Percentiles rank a stretch among this genome's conserved stretches.
Conservation (phyloP, 148 eudicot species). For the Amaranthus palmeri region DNA sequence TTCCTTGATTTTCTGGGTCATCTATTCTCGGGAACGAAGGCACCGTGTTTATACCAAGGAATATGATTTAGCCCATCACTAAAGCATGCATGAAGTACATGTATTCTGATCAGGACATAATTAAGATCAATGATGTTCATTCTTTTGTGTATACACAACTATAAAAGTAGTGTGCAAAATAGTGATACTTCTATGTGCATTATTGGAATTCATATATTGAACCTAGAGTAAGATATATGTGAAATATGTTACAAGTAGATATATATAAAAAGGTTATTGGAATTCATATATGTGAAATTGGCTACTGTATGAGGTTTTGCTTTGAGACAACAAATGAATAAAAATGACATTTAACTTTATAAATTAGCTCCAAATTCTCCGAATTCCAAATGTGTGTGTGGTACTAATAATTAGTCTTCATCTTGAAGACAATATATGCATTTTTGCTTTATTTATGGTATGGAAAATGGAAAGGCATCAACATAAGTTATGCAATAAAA, state of each 20-base stretch:
- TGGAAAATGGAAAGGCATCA: no score
- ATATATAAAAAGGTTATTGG: not conserved
- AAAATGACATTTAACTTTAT: not conserved
- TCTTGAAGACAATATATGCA: no score
- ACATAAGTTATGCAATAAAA: no score
- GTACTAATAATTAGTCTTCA: no score
- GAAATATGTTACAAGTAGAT: slow-evolving; percentile 5
- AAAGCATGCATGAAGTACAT: not conserved
- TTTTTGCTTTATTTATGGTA: no score
- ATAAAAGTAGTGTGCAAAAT: not conserved
- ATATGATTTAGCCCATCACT: slow-evolving; percentile 12
- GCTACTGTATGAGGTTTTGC: slow-evolving; percentile 10
- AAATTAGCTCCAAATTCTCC: no score
- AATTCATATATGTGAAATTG: not conserved
- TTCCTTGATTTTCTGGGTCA: slow-evolving; percentile 71
- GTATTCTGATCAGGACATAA: not conserved
- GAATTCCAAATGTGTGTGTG: no score
- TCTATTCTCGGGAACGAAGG: slow-evolving; percentile 71
- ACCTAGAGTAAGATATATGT: slow-evolving; percentile 2
- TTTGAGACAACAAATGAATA: not conserved
- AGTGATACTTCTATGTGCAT: slow-evolving; percentile 13
- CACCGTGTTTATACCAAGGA: slow-evolving; percentile 63
- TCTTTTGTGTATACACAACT: slow-evolving; percentile 15
- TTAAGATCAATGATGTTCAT: slow-evolving; percentile 8
- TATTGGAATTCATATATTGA: not conserved